These are phyloP conservation scores for Huntiella bhutanensis DNA, from an alignment of 2,329 filamentous ascomycete genomes.

Conservation along the genomic window DNA sequence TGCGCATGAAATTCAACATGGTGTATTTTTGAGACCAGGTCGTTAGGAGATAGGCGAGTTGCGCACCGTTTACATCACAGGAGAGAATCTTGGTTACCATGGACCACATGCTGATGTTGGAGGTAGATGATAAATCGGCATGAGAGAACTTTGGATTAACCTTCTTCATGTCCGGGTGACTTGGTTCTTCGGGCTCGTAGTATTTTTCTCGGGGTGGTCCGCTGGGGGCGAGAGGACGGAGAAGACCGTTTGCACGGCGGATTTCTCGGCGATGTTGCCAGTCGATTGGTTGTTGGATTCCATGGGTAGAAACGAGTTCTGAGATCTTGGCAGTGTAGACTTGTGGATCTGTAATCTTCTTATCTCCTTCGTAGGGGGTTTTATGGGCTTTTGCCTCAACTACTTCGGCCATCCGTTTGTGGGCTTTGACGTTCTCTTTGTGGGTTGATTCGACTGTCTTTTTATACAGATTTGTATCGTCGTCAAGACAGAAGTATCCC, in stretches of 20 bases:
- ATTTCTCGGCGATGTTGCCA: background rate
- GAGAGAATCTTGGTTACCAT: constrained; percentile 15
- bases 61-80: constrained; percentile 14
- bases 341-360: no score
- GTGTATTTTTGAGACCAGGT: constrained; percentile 14
- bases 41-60: constrained; percentile 14
- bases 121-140: background rate
- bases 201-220: constrained; percentile 3
- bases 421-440: background rate
- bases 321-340: background rate
- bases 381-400: no score
- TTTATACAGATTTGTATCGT: background rate
- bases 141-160: background rate
- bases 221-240: constrained; percentile 1
- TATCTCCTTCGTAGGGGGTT: no score
- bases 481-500: background rate
- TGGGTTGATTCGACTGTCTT: background rate
- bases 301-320: background rate
- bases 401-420: background rate
- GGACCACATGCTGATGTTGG: constrained; percentile 12
- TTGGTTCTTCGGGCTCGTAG: background rate
- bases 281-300: constrained; percentile 2
- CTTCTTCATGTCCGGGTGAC: background rate
- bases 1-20: constrained; percentile 4
- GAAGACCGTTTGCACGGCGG: background rate